Conservation (phyloP, 345 rosid genomes). For the Crucihimalaya himalaica region DNA sequence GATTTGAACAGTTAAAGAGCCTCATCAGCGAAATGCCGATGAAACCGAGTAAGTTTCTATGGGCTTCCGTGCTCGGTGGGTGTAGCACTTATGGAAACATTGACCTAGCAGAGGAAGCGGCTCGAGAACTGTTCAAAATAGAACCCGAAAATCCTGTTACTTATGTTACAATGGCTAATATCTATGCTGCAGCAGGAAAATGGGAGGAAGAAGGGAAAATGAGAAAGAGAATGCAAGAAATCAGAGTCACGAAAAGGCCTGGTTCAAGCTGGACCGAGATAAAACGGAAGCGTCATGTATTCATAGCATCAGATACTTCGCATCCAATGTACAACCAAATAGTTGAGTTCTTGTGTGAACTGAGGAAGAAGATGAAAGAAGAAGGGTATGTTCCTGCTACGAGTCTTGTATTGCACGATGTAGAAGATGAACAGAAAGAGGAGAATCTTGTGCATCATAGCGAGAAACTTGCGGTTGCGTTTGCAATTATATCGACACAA, state of each 20-base stretch:
- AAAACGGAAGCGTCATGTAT: conserved; percentile 63
- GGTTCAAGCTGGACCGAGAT: conserved; percentile 86
- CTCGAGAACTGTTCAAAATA: conserved; percentile 69
- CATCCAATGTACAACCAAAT: conserved; percentile 69
- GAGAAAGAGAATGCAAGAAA: conserved; percentile 64
- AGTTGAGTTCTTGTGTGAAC: conserved; percentile 51
- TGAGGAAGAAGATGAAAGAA: conserved; percentile 70
- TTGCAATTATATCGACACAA: conserved; percentile 68
- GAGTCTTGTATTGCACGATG: conserved; percentile 75
- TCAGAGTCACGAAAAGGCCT: conserved; percentile 67
- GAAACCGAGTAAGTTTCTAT: conserved; percentile 77
- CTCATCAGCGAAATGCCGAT: conserved; percentile 67
- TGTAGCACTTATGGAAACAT: conserved; percentile 77
- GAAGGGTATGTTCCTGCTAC: conserved; percentile 85
- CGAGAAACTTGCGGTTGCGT: conserved; percentile 92
- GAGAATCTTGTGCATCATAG: conserved; percentile 80
- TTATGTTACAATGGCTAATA: conserved; percentile 85
- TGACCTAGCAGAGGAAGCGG: conserved; percentile 71
- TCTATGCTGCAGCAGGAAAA: conserved; percentile 70
- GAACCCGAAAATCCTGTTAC: conserved; percentile 92
- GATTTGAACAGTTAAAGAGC: conserved; percentile 54
- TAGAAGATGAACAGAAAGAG: conserved; percentile 92
- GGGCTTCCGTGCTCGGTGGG: conserved; percentile 94
- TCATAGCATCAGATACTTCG: conserved; percentile 70
- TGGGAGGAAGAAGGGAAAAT: conserved; percentile 73